Conservation (phyloP, 163 green algal species). For the Chlamydomonas reinhardtii region DNA sequence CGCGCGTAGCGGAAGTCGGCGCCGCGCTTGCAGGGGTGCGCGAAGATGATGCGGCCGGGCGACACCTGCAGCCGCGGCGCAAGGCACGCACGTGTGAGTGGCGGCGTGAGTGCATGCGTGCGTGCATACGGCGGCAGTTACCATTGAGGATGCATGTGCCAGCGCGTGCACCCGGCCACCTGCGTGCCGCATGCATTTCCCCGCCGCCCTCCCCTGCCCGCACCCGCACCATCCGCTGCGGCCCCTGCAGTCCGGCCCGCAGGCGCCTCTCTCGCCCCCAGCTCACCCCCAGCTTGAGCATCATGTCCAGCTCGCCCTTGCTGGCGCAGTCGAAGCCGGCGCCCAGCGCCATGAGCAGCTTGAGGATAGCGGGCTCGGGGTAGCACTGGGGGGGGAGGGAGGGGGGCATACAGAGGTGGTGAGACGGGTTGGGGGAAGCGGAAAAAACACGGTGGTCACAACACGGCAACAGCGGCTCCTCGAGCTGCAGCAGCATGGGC, state of each 20-base stretch:
- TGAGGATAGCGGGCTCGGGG: conserved; percentile 85
- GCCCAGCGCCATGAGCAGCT: conserved; percentile 79
- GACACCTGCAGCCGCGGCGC: neutral
- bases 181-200: too few relatives aligned
- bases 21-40: conserved; percentile 84
- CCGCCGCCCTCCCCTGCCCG: too few relatives aligned
- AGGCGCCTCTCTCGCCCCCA: conserved; percentile 10
- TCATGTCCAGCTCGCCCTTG: conserved; percentile 84
- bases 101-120: too few relatives aligned
- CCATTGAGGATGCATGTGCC: too few relatives aligned
- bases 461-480: too few relatives aligned
- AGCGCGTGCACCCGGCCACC: too few relatives aligned
- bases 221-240: too few relatives aligned
- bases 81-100: too few relatives aligned
- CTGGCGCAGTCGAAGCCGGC: conserved; percentile 97
- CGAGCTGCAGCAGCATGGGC: too few relatives aligned
- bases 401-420: conserved; percentile 47
- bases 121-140: too few relatives aligned
- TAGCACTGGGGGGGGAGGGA: conserved; percentile 98
- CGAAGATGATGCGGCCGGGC: conserved; percentile 84
- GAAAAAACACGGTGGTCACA: too few relatives aligned
- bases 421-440: too few relatives aligned
- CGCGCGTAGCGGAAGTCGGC: conserved; percentile 72
- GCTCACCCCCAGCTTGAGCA: conserved; percentile 67
- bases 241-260: conserved; percentile 44